Base-by-base conservation (phyloP, 805 yeast species). In the Sungouiozyma ichnusensis region DNA sequence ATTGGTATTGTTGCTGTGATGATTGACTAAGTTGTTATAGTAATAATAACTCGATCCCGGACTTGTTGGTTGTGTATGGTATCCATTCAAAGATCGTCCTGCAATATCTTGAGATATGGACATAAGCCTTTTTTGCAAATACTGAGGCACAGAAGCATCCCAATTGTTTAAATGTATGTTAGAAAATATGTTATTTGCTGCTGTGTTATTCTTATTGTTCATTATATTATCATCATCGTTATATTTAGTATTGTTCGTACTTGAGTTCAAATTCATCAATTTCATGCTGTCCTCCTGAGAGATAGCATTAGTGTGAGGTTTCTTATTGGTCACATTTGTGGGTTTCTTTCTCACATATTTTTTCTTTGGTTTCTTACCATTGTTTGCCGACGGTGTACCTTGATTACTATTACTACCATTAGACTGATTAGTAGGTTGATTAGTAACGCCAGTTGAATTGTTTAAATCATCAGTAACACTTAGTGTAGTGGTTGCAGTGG, bases 1-100 rank as follows among this genome's bases (percentile, higher is more conserved):
- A 19, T 19, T 27, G 6, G 16, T 5, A 14, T 32, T 32, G 24
- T 16, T 36, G 20, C 20, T 15, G 16, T 36, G 38, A 36, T 36
- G 24, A 36, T 36, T 37, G 18, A 37, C 14, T 37, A 37, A 7
- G 16, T 37, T 37, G 31, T 37, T 17, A 11, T 24, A 33, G 3
- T 36, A 36, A 17, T 20, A 20, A 20, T 40, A 35, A 4, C 52
- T 50, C 11, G 47, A 48, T 6, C 57, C 57, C n/a, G 63, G 62
- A 44, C 61, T 57, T 13, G 61, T 54, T 4, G 63, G 62, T 33
- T 56, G 60, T 16, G 62, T 55, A 43, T 59, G 55, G 41, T 56
- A 57, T 16, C 62, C 62, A 31, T 51, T 52, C 17, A 55, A 39
- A 2, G 59, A 52, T 31, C 58, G 11, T 9, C 37, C 38, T 38